These are phyloP conservation scores for Globisporangium rhizosaccharum DNA, from an alignment of 352 stramenopile genomes.

Conservation along the genomic window DNA sequence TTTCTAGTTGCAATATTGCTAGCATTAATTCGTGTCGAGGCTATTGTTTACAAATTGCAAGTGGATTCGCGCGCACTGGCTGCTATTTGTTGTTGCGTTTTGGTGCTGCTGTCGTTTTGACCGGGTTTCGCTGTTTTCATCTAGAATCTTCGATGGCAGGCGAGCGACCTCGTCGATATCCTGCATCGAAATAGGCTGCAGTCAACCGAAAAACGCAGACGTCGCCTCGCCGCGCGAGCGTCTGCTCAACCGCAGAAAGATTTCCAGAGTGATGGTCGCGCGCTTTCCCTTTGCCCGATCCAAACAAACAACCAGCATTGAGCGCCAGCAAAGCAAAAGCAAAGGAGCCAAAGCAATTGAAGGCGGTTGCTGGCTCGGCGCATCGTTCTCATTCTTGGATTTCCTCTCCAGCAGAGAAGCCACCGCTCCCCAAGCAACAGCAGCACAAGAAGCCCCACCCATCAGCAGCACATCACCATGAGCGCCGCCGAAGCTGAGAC, in stretches of 20 bases:
- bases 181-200: neutral
- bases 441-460: constrained; percentile 12
- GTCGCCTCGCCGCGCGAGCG: constrained; percentile 22
- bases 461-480: constrained; percentile 31
- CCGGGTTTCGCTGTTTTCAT: constrained; percentile 13
- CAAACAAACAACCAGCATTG: neutral
- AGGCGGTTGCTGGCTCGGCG: neutral
- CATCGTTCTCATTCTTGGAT: constrained; percentile 53
- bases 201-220: neutral
- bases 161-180: neutral
- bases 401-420: constrained; percentile 24
- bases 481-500: constrained; percentile 92
- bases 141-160: constrained; percentile 72
- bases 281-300: constrained; percentile 13
- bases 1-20: no score
- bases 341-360: neutral
- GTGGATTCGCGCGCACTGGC: neutral
- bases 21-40: no score
- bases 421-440: constrained; percentile 17
- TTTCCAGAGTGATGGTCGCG: constrained; percentile 23
- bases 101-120: no score
- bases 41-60: neutral
- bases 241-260: constrained; percentile 20
- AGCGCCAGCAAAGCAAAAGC: neutral
- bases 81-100: no score